Conservation (phyloP, 306 rosid genomes). For the Neltuma alba region DNA sequence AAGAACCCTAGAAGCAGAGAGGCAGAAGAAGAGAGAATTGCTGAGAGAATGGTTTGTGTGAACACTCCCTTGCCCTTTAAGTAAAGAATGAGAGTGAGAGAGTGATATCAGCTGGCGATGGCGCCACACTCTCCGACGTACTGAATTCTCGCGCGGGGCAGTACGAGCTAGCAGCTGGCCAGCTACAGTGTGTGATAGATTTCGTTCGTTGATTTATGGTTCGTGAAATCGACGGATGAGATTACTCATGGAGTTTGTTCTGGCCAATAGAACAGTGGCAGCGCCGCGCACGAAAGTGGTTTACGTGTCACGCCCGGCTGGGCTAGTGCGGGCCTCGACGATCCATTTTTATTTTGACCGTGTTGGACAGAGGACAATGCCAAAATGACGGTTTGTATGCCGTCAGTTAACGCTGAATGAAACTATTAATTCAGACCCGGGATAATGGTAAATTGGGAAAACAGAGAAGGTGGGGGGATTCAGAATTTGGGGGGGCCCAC, state of each 20-base stretch:
- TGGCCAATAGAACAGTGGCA: not conserved
- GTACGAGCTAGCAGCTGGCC: no score
- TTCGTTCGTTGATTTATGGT: not conserved
- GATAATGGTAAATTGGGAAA: not conserved
- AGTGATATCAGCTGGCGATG: constrained; percentile 1
- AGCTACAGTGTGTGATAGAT: not conserved
- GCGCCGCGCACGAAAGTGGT: not conserved
- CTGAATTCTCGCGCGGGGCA: not conserved
- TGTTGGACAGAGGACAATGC: not conserved
- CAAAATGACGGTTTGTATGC: not conserved
- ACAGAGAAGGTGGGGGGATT: not conserved
- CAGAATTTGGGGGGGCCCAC: not conserved
- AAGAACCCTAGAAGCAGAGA: constrained; percentile 30
- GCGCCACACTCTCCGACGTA: not conserved
- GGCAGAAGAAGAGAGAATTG: not conserved
- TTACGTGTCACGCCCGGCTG: not conserved
- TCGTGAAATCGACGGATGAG: not conserved
- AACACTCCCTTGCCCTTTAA: not conserved
- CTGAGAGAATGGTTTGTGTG: not conserved
- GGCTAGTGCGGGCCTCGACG: not conserved
- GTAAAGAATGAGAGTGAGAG: not conserved
- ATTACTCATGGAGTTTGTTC: not conserved
- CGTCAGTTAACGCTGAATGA: not conserved
- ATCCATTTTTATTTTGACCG: not conserved
- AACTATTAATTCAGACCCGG: not conserved